Base-by-base conservation (phyloP, 1,284 basidiomycete genomes). In the Vanrija sp. region DNA sequence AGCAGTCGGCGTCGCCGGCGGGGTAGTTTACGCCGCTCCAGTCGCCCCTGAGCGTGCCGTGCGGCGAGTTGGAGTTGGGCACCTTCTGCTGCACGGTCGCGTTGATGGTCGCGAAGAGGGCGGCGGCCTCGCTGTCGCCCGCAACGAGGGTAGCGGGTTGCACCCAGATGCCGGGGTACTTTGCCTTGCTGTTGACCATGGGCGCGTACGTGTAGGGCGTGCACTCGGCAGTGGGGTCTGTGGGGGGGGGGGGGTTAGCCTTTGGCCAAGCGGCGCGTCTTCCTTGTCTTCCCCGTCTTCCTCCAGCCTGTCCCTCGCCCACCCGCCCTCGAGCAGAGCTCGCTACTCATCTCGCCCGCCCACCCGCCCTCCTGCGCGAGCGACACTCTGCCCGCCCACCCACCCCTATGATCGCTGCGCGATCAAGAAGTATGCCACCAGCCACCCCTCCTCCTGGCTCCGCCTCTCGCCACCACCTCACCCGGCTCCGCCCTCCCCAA, bases 141-240 rank as follows among this genome's bases (percentile, higher is more conserved):
- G 65, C 29, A 2, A 78, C 62, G 38, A 80, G 68, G 40, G 54
- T 56, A 12, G 78, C 78, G 3, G 71, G 72, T 8, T 71, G 43
- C 42, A 48, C n/a, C 77, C 78, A 80, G 48, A 70, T 67, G 28
- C 64, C 49, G 16, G 77, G 77, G 64, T 69, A 78, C 9, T 63
- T n/a, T n/a, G 62, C 38, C 38, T 57, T 54, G 55, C 67, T 55
- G 18, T 52, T 49, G 6, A 57, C 53, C 1, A 69, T 65, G 18
- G 66, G 68, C 9, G 60, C 51, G 62, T 76, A 74, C 5, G 65
- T 65, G 65, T 78, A 78, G 18, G 55, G 58, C 0, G 63, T 56
- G 53, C 73, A 75, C 59, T 69, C 54, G 42, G 49, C 39, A 1
- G 39, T n/a, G 26, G 52, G 43, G 53, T 67, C 64, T 63, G 51